Conservation (phyloP, 2,329 filamentous ascomycete genomes). For the Alternaria angustiovoidea region DNA sequence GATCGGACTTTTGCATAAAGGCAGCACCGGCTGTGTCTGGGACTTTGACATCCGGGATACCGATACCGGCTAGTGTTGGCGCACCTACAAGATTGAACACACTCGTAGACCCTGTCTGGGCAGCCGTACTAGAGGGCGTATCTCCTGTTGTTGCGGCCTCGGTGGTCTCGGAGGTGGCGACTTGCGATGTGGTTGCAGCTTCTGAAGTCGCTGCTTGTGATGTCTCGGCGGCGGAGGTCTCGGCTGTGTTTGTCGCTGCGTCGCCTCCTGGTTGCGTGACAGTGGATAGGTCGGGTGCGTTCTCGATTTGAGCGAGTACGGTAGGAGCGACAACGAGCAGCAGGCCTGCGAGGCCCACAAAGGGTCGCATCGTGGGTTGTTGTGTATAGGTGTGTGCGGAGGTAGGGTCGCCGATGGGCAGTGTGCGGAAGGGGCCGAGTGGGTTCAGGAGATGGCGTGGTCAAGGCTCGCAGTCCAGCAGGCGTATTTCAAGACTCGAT, state of each 20-base stretch:
- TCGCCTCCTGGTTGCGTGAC: constrained; percentile 33
- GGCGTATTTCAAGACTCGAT: constrained; percentile 7
- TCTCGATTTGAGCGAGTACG: constrained; percentile 42
- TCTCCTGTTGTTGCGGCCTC: constrained; percentile 26
- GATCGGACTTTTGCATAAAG: constrained; percentile 85
- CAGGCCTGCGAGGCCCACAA: constrained; percentile 40
- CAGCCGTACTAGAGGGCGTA: constrained; percentile 16
- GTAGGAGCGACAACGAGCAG: constrained; percentile 42
- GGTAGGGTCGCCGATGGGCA: too few species aligned
- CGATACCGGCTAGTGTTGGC: constrained; percentile 64
- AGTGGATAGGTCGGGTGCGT: constrained; percentile 41
- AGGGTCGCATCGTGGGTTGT: constrained; percentile 39
- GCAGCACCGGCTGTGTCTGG: constrained; percentile 85
- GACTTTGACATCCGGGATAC: constrained; percentile 74
- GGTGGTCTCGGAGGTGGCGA: constrained; percentile 15
- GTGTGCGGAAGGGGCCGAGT: constrained; percentile 6
- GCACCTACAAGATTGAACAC: constrained; percentile 41
- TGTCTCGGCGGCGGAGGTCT: constrained; percentile 15
- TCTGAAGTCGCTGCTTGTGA: constrained; percentile 7
- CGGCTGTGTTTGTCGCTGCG: constrained; percentile 25
- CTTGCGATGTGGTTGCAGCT: constrained; percentile 26
- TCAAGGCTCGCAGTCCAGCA: constrained; percentile 19
- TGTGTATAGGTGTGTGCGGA: constrained; percentile 21
- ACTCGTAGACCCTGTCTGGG: constrained; percentile 40
- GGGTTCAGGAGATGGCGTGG: constrained; percentile 35